Conservation (phyloP, 257 asterid genomes). For the Mentha longifolia region DNA sequence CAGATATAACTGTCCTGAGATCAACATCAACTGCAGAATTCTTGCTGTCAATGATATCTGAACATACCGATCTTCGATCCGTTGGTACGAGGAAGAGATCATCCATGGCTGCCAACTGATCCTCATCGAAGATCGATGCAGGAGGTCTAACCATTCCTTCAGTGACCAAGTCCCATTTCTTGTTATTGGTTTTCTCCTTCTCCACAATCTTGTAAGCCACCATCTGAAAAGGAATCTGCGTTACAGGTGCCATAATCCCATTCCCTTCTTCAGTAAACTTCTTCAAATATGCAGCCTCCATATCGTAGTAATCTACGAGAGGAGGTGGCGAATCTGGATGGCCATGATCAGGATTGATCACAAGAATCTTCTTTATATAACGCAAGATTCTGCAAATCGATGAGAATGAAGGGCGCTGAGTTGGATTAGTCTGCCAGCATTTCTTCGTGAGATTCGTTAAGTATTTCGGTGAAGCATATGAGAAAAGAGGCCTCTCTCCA, state of each 20-base stretch:
- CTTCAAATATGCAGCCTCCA: constrained; percentile 61
- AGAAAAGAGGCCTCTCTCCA: constrained; percentile 90
- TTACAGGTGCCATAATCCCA: constrained; percentile 42
- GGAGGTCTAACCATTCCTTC: constrained; percentile 43
- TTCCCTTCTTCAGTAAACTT: constrained; percentile 46
- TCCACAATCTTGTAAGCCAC: constrained; percentile 64
- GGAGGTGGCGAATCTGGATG: constrained; percentile 83
- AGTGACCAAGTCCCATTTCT: constrained; percentile 50
- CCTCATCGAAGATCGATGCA: constrained; percentile 55
- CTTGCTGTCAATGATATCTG: constrained; percentile 65
- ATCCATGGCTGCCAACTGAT: constrained; percentile 62
- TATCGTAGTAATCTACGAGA: constrained; percentile 75
- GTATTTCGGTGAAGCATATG: constrained; percentile 76
- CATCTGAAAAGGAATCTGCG: constrained; percentile 82
- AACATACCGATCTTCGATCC: constrained; percentile 68
- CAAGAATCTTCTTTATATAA: constrained; percentile 70
- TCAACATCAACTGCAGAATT: constrained; percentile 43
- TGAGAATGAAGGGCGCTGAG: constrained; percentile 70
- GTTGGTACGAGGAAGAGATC: constrained; percentile 64
- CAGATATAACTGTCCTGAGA: constrained; percentile 64
- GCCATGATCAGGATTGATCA: constrained; percentile 82
- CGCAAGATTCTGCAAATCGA: constrained; percentile 73
- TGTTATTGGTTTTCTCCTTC: constrained; percentile 55
- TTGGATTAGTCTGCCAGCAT: constrained; percentile 83
- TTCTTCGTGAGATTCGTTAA: constrained; percentile 66